phyloP scores from a whole-genome alignment of 2,329 filamentous ascomycete genomes.

The Epichloe typhina region DNA sequence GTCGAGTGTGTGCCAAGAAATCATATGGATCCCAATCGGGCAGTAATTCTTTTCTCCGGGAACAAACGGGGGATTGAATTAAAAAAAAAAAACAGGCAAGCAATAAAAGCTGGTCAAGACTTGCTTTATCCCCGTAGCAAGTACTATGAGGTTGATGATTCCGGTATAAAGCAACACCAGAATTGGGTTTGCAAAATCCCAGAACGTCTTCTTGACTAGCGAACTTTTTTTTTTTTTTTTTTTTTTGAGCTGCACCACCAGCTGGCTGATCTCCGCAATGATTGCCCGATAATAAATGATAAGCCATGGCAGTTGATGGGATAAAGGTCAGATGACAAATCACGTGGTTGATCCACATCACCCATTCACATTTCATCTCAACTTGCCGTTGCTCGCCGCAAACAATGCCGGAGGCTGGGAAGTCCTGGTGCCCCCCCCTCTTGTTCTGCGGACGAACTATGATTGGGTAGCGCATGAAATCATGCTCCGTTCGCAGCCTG shows the following conservation, averaged over 20 bases:
- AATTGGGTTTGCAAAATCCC: constrained; percentile 20
- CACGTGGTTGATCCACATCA: neutral
- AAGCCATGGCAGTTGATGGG: neutral
- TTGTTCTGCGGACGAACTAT: neutral
- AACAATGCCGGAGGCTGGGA: constrained; percentile 1
- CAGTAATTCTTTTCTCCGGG: neutral
- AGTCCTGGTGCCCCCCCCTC: neutral
- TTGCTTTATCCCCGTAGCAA: neutral
- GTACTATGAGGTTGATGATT: neutral
- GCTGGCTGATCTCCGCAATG: constrained; percentile 5
- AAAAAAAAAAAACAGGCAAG: neutral
- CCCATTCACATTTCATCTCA: neutral
- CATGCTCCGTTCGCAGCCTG: neutral
- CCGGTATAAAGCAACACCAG: constrained; percentile 4
- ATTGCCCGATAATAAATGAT: neutral
- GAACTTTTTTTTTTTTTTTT: constrained; percentile 17
- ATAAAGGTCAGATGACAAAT: neutral
- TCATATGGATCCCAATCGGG: neutral
- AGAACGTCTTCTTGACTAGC: constrained; percentile 11
- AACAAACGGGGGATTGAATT: neutral
- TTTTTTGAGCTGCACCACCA: constrained; percentile 13
- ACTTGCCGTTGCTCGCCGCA: neutral
- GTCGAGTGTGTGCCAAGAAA: neutral
- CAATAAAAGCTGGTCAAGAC: neutral
- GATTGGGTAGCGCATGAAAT: neutral